Evolutionary conservation across 306 rosid species (phyloP).

Genomic region (Malus sieversii): DNA sequence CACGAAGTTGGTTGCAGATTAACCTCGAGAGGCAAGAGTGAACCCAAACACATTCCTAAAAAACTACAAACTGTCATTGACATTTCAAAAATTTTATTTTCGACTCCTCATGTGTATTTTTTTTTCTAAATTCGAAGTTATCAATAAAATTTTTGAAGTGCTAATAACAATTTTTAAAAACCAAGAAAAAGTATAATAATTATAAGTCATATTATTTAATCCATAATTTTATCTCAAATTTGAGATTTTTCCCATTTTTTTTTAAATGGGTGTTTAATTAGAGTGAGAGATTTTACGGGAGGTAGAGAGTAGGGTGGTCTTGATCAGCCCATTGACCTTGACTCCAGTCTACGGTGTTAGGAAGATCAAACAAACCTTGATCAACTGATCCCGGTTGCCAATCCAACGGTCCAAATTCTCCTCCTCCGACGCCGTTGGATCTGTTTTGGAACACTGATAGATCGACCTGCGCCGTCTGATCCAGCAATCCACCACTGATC

Average conservation of each 20-base stretch:
- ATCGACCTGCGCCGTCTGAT: slow-evolving; percentile 49
- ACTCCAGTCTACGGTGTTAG: slow-evolving; percentile 79
- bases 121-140: accelerated
- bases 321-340: slow-evolving; percentile 83
- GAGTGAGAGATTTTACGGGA: slow-evolving; percentile 60
- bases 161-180: too few species aligned
- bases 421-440: slow-evolving; percentile 25
- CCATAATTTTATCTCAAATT: slow-evolving; percentile 13
- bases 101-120: too few species aligned
- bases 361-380: slow-evolving; percentile 79
- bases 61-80: accelerated
- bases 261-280: background rate
- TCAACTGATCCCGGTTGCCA: slow-evolving; percentile 57
- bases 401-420: slow-evolving; percentile 68
- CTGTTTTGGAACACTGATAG: slow-evolving; percentile 39
- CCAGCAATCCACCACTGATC: slow-evolving; percentile 35
- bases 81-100: too few species aligned
- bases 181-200: background rate
- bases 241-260: slow-evolving; percentile 5
- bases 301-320: slow-evolving; percentile 57
- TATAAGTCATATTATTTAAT: slow-evolving; percentile 7
- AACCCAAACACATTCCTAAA: slow-evolving; percentile 23
- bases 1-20: slow-evolving; percentile 43
- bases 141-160: accelerated
- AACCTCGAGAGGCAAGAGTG: slow-evolving; percentile 27